phyloP scores from a whole-genome alignment of 345 rosid genomes.

The Populus davidiana region DNA sequence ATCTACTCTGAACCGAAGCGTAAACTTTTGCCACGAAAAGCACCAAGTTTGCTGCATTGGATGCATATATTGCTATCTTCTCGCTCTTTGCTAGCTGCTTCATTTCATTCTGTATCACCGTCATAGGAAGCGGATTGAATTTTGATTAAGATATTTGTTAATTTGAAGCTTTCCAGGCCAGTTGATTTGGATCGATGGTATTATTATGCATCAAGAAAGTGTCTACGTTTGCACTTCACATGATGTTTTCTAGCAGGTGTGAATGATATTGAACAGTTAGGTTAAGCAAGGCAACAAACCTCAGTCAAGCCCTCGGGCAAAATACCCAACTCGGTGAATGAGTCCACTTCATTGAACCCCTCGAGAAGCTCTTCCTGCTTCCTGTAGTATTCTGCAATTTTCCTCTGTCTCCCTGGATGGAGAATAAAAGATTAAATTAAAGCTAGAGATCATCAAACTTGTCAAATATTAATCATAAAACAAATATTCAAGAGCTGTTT shows the following conservation, averaged over 20 bases:
- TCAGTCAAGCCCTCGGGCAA: constrained; percentile 34
- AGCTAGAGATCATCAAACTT: not conserved
- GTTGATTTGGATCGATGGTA: too few species aligned
- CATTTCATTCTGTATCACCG: constrained; percentile 24
- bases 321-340: constrained; percentile 42
- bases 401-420: constrained; percentile 28
- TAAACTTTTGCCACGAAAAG: constrained; percentile 40
- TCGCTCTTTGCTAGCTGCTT: constrained; percentile 28
- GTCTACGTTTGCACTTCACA: not conserved
- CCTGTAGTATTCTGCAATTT: constrained; percentile 42
- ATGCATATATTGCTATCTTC: constrained; percentile 33
- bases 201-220: too few species aligned
- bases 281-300: constrained; percentile 22
- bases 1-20: constrained; percentile 29
- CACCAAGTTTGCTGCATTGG: constrained; percentile 45
- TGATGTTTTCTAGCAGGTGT: not conserved
- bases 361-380: constrained; percentile 42
- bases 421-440: too few species aligned
- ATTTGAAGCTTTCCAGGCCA: not conserved
- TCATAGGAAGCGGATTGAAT: not conserved
- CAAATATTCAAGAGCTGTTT: too few species aligned
- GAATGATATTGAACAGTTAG: not conserved
- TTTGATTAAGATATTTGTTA: not conserved
- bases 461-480: not conserved
- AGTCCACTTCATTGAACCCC: constrained; percentile 47